phyloP scores from a whole-genome alignment of 306 rosid species.

The Vigna radiata region DNA sequence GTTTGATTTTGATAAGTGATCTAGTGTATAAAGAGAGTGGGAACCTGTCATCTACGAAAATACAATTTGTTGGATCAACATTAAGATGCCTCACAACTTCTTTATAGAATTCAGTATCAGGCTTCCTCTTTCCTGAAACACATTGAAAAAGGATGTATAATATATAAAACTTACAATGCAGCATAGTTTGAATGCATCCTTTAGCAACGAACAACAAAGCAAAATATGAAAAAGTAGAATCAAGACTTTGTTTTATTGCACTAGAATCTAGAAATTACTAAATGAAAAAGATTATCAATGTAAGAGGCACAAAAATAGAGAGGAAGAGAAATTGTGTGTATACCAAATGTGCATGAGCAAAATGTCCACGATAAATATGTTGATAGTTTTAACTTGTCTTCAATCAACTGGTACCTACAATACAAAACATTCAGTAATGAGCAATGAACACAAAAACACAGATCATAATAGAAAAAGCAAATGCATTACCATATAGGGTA shows the following conservation, averaged over 20 bases:
- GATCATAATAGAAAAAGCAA: constrained; percentile 27
- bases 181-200: constrained; percentile 27
- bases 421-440: constrained; percentile 33
- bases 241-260: not conserved
- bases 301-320: constrained; percentile 17
- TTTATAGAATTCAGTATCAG: constrained; percentile 74
- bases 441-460: constrained; percentile 37
- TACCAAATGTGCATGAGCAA: constrained; percentile 80
- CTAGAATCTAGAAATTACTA: constrained; percentile 24
- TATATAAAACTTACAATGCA: too few species aligned
- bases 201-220: constrained; percentile 1
- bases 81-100: constrained; percentile 73
- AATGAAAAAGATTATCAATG: constrained; percentile 26
- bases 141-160: not conserved
- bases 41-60: constrained; percentile 93
- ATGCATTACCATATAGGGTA: constrained; percentile 82
- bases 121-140: constrained; percentile 93
- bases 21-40: constrained; percentile 5
- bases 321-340: constrained; percentile 17
- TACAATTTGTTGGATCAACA: constrained; percentile 71
- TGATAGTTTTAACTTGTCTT: constrained; percentile 76
- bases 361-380: constrained; percentile 93
- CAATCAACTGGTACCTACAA: constrained; percentile 84
- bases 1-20: constrained; percentile 3
- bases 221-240: constrained; percentile 36